Conservation (phyloP, 2,329 filamentous ascomycete species). For the Alternaria sp. region DNA sequence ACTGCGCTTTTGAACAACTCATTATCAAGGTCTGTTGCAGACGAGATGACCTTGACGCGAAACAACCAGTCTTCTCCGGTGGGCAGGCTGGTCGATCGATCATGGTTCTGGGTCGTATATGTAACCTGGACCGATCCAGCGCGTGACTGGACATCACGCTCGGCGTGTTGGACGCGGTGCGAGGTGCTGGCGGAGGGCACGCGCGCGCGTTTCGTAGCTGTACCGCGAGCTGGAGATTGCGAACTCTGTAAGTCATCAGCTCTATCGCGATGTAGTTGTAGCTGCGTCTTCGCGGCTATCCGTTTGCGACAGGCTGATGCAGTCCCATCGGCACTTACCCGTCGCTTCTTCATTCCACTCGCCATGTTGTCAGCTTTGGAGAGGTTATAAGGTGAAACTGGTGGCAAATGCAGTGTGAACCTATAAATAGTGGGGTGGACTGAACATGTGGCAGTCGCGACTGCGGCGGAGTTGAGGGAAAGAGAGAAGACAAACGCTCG, state of each 20-base stretch:
- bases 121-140: too few relatives aligned
- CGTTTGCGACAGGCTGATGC: too few relatives aligned
- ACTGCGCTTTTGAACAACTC: constrained; percentile 36
- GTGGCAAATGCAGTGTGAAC: too few relatives aligned
- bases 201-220: constrained; percentile 9
- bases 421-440: background rate
- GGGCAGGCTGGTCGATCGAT: constrained; percentile 5
- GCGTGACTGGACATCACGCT: too few relatives aligned
- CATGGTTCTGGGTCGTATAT: too few relatives aligned
- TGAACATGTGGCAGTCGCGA: background rate
- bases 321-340: background rate
- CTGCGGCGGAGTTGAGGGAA: background rate
- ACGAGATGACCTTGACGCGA: constrained; percentile 34
- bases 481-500: background rate
- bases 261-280: background rate
- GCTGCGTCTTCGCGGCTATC: too few relatives aligned
- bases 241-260: constrained; percentile 5
- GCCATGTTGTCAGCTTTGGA: constrained; percentile 10
- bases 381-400: too few relatives aligned
- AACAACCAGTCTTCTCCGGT: constrained; percentile 34
- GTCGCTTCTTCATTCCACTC: constrained; percentile 12
- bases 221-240: background rate
- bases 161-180: too few relatives aligned
- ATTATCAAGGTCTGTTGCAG: constrained; percentile 16
- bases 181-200: background rate